Evolutionary conservation across 2,329 filamentous ascomycete species (phyloP).

Genomic region (Paecilomyces formosus): DNA sequence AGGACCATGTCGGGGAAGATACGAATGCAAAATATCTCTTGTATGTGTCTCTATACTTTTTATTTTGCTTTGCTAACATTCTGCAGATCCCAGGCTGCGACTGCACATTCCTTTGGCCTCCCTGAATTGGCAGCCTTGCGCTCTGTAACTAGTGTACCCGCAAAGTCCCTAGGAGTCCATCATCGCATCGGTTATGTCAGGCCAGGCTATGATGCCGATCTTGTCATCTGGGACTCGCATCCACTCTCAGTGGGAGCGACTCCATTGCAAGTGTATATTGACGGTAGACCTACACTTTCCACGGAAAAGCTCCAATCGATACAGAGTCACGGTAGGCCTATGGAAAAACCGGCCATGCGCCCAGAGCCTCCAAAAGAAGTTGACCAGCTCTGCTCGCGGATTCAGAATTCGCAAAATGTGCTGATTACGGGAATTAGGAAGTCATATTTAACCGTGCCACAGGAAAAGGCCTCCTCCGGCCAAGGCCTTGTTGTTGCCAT

Average conservation of each 20-base stretch:
- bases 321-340: constrained; percentile 3
- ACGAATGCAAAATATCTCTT: constrained; percentile 37
- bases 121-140: constrained; percentile 55
- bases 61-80: constrained; percentile 58
- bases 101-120: constrained; percentile 49
- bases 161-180: constrained; percentile 51
- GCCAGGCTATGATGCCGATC: constrained; percentile 54
- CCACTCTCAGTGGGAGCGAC: constrained; percentile 53
- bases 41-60: constrained; percentile 6
- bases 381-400: constrained; percentile 9
- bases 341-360: constrained; percentile 15
- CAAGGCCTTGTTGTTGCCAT: constrained; percentile 44
- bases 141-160: constrained; percentile 52
- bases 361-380: constrained; percentile 12
- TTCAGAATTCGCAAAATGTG: constrained; percentile 20
- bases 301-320: constrained; percentile 22
- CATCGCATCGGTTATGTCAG: constrained; percentile 55
- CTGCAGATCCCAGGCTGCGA: constrained; percentile 48
- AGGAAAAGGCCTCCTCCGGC: neutral
- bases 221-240: constrained; percentile 58
- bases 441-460: constrained; percentile 23
- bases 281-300: constrained; percentile 42
- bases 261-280: constrained; percentile 58
- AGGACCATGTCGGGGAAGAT: constrained; percentile 27
- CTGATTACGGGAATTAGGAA: constrained; percentile 15